These are phyloP conservation scores for Groenewaldozyma sp. DNA, from an alignment of 1,139 yeast species.

Conservation along the genomic window DNA sequence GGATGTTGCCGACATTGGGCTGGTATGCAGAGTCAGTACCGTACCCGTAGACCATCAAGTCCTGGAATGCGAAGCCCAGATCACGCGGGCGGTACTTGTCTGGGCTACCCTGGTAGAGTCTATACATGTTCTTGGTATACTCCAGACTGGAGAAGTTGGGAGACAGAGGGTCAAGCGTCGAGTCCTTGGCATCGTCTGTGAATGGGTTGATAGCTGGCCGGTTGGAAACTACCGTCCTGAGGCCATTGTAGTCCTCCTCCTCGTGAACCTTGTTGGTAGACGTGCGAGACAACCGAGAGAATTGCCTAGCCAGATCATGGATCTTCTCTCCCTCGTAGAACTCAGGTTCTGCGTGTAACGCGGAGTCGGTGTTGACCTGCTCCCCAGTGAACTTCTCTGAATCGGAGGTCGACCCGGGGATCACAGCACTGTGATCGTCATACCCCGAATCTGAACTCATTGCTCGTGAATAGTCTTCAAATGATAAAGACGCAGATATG, in stretches of 20 bases:
- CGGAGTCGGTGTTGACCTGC: conserved; percentile 5
- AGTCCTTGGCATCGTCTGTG: conserved; percentile 24
- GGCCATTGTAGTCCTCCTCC: conserved; percentile 1
- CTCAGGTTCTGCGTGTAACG: background rate
- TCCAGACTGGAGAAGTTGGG: conserved; percentile 51
- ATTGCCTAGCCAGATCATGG: conserved; percentile 21
- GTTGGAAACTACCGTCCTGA: conserved; percentile 9
- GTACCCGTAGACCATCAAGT: conserved; percentile 63
- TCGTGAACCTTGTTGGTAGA: conserved; percentile 6
- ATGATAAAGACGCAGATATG: no score
- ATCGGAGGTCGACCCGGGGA: no score
- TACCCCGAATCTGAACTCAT: no score
- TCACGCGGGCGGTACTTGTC: conserved; percentile 14
- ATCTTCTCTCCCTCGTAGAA: conserved; percentile 12
- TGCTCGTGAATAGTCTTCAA: no score
- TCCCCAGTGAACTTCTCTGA: no score
- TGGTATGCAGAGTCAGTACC: conserved; percentile 78
- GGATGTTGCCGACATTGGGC: conserved; percentile 52
- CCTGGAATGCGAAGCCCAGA: conserved; percentile 55
- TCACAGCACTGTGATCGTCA: no score
- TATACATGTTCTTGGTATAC: conserved; percentile 67
- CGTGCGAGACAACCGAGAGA: conserved; percentile 16
- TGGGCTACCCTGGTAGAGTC: conserved; percentile 16
- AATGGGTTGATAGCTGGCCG: conserved; percentile 16
- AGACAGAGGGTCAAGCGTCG: conserved; percentile 45